phyloP scores from a whole-genome alignment of 257 asterid species.

The Fraxinus cuspidata region DNA sequence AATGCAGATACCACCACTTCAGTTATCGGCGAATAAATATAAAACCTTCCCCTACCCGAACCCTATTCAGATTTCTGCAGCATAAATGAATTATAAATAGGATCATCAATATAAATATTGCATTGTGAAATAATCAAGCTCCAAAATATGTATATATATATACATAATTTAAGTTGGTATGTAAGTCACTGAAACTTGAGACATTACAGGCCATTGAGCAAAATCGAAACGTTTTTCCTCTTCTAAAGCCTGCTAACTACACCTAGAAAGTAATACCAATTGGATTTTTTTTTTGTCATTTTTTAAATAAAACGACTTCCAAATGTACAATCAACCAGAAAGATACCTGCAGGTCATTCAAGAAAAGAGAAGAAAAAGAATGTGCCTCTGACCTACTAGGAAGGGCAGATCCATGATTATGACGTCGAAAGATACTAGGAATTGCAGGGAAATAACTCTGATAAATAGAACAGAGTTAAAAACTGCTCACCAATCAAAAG shows the following conservation, averaged over 20 bases:
- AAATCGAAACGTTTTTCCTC: background rate
- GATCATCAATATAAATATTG: background rate
- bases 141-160: background rate
- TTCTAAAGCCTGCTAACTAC: background rate
- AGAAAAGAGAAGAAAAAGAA: background rate
- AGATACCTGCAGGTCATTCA: background rate
- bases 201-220: slow-evolving; percentile 6
- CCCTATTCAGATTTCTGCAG: background rate
- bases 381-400: background rate
- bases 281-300: background rate
- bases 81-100: background rate
- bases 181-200: background rate
- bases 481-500: background rate
- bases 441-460: background rate
- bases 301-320: background rate
- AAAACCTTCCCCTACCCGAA: background rate
- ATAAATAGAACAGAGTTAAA: slow-evolving; percentile 1
- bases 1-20: background rate
- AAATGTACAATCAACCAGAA: slow-evolving; percentile 3
- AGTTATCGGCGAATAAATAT: background rate
- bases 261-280: background rate
- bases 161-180: background rate
- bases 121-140: background rate
- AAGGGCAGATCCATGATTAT: background rate
- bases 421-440: background rate